Base-by-base conservation (phyloP, 805 yeast species). In the Wickerhamomyces alni region DNA sequence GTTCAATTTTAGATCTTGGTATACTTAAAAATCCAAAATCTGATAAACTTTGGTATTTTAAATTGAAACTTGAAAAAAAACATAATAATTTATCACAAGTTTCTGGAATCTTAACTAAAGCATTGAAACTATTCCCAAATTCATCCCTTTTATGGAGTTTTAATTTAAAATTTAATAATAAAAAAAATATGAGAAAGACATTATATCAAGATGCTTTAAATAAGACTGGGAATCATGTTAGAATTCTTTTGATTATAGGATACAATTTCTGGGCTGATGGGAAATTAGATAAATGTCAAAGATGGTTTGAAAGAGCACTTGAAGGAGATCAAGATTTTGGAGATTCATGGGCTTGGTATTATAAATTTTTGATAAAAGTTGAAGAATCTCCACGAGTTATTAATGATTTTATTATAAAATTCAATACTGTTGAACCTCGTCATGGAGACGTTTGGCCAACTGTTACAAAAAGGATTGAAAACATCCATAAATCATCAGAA, bases 221-320 rank as follows among this genome's bases (percentile, higher is more conserved):
- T 41, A 69, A 69, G 10, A 84, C 95, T 0, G 63, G 72, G 32
- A 82, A 82, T 45, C 68, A 80, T 37, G 69, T 81, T 0, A 43
- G 67, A 15, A 73, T 91, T 1, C 62, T 89, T 11, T 48, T 75
- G 11, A 69, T 75, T 0, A 80, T 87, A 25, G 96, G 93, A 0
- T 62, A 68, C 11, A 73, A 77, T 40, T 79, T 88, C 45, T 81
- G 82, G 80, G 51, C 63, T 2, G 82, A 76, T 19, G 81, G 83
- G 0, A 83, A 83, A 47, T 59, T 70, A 19, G 61, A 70, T 2
- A 81, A 79, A 46, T 86, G 94, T 0, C 64, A 67, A 40, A 69
- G 79, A 12, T 89, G 96, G 87, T 74, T 87, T 40, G 82, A 81
- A 35, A 67, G 83, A 38, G 84, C 93, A 0, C 55, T 81, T 10